Conservation (phyloP, 2,329 filamentous ascomycete genomes). For the Orbilia javanica region DNA sequence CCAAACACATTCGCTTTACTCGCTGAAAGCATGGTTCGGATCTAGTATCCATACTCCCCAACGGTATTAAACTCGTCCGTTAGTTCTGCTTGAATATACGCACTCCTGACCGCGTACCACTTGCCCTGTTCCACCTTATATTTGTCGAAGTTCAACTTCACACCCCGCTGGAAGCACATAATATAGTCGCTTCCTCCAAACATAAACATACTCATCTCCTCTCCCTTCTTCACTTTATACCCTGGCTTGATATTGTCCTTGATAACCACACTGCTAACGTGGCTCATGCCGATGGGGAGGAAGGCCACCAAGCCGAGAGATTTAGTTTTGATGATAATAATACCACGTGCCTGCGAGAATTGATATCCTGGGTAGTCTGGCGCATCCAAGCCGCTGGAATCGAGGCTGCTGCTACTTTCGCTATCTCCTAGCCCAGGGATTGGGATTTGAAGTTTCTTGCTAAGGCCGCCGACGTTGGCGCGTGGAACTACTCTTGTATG, state of each 20-base stretch:
- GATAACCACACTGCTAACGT: constrained; percentile 66
- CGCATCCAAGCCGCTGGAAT: constrained; percentile 60
- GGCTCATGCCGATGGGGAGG: constrained; percentile 67
- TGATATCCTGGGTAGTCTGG: constrained; percentile 66
- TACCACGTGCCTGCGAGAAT: constrained; percentile 65
- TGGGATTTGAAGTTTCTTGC: constrained; percentile 10
- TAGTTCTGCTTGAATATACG: constrained; percentile 28
- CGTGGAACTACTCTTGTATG: constrained; percentile 5
- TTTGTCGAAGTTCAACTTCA: constrained; percentile 56
- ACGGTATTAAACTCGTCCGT: constrained; percentile 20
- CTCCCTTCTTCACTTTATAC: constrained; percentile 64
- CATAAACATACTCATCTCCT: constrained; percentile 67
- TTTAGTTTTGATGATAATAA: constrained; percentile 65
- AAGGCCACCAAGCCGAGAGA: constrained; percentile 65
- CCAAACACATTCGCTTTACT: too few species aligned
- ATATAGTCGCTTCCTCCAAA: constrained; percentile 68
- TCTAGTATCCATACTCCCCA: constrained; percentile 13
- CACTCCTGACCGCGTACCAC: constrained; percentile 26
- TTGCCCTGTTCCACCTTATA: constrained; percentile 23
- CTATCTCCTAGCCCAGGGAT: background rate
- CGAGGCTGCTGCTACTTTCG: constrained; percentile 47
- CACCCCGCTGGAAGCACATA: constrained; percentile 65
- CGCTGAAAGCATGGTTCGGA: background rate
- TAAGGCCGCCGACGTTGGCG: background rate
- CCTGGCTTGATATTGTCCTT: constrained; percentile 58